Conservation (phyloP, 306 rosid genomes). For the Carpinus viminea region DNA sequence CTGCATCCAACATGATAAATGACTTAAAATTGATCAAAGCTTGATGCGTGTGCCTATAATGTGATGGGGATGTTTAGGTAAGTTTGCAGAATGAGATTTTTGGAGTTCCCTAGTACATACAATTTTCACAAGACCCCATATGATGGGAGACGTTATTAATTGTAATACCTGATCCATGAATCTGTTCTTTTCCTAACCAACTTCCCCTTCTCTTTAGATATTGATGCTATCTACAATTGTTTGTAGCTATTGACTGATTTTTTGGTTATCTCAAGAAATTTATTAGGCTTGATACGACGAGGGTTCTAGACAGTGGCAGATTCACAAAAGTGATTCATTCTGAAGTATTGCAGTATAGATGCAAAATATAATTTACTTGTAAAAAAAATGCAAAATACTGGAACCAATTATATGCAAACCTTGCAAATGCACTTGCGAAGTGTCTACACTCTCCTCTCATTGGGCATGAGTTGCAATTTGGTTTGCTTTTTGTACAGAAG, state of each 20-base stretch:
- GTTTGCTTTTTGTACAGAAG: conserved; percentile 95
- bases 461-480: conserved; percentile 98
- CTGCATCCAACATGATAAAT: conserved; percentile 57
- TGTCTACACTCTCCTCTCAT: conserved; percentile 99
- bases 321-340: conserved; percentile 5
- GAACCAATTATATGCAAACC: conserved; percentile 46
- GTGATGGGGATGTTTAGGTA: conserved; percentile 13
- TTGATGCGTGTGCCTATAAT: conserved; percentile 5
- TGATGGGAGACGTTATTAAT: neutral
- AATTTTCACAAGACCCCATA: neutral
- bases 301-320: neutral
- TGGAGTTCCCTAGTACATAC: neutral
- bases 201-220: neutral
- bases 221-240: conserved; percentile 6
- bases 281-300: neutral
- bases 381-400: neutral
- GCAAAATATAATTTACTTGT: neutral
- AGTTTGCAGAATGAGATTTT: neutral
- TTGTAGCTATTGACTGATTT: neutral
- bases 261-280: neutral
- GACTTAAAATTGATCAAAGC: conserved; percentile 30
- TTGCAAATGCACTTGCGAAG: conserved; percentile 98
- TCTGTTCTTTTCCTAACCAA: neutral
- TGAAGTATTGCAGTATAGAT: neutral
- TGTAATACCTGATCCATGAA: conserved; percentile 1